phyloP scores from a whole-genome alignment of 2,329 filamentous ascomycete genomes.

The Fusarium chaquense region DNA sequence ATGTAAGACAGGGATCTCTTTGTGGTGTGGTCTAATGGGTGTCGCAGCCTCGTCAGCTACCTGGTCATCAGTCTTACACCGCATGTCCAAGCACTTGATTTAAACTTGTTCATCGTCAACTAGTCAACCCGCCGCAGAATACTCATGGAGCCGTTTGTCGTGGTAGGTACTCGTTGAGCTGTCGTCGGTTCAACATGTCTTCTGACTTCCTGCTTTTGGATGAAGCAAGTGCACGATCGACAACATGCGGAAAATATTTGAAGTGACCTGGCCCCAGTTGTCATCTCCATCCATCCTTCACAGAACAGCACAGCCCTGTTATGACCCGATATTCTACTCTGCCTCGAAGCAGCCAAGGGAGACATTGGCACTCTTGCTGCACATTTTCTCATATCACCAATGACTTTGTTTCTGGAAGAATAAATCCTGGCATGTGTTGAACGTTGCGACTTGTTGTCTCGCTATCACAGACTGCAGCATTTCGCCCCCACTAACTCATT shows the following conservation, averaged over 20 bases:
- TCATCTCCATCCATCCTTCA: not conserved
- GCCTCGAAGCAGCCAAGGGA: not conserved
- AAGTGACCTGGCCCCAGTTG: not conserved
- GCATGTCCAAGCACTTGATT: slow-evolving; percentile 1
- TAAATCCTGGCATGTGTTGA: not conserved
- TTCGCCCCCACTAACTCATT: not conserved
- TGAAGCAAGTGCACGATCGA: no score
- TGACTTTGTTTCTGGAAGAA: not conserved
- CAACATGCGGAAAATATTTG: not conserved
- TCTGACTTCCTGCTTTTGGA: not conserved
- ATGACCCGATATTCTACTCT: not conserved
- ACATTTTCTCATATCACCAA: not conserved
- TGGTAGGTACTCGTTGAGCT: not conserved
- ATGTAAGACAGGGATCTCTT: slow-evolving; percentile 1
- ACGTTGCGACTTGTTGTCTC: not conserved
- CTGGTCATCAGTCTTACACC: not conserved
- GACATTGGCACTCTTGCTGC: slow-evolving; percentile 2
- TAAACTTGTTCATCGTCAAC: not conserved
- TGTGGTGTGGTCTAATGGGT: not conserved
- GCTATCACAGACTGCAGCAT: not conserved
- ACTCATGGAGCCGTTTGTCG: not conserved
- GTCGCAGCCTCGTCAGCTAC: slow-evolving; percentile 1
- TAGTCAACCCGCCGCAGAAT: not conserved
- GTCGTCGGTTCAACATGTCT: not conserved
- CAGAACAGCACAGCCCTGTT: slow-evolving; percentile 22